Evolutionary conservation across 1,284 basidiomycete species (phyloP), one percentile per base, ranked within the genome.

Genomic region (Grifola frondosa): DNA sequence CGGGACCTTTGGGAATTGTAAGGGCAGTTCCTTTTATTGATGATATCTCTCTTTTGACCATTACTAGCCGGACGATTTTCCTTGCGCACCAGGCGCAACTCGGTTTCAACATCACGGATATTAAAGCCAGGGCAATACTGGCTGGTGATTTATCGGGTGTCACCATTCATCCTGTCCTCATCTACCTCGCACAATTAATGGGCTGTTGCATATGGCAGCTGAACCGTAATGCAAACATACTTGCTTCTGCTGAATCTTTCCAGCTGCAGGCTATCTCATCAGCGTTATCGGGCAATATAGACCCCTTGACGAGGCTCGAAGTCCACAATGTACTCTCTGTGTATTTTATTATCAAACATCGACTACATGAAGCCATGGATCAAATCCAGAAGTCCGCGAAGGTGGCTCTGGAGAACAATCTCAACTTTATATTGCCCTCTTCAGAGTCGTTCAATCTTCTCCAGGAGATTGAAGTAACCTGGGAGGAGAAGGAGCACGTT

Each of bases 101-200:
- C 24, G 40, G 40, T 17, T 12, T 41, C 11, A 34, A 41, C 13
- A 25, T 41, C 23, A 10, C 4, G 16, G n/a, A 19, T 10, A 26
- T 7, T 7, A 33, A 31, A 7, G 22, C 4, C 2, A 11, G 11
- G 13, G 40, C 40, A 6, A 9, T 34, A 6, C 23, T 28, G 5
- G 15, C 8, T 8, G 40, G 40, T 10, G 40, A 41, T n/a, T 41
- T 35, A 25, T 13, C 21, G 22, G 30, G 31, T 29, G 32, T 33
- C 2, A 24, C 34, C 40, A 23, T 41, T 26, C 40, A 41, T 26
- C 40, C 40, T 4, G 23, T 26, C 8, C 16, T 41, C 13, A 23
- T 41, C 6, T 33, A 41, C 11, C 32, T 21, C 20, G 32, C 30
- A 2, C 40, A 41, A 20, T 26, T 41, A 8, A 11, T 16, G 19